Base-by-base conservation (phyloP, 2,329 filamentous ascomycete species). In the Elsinoe fawcettii region DNA sequence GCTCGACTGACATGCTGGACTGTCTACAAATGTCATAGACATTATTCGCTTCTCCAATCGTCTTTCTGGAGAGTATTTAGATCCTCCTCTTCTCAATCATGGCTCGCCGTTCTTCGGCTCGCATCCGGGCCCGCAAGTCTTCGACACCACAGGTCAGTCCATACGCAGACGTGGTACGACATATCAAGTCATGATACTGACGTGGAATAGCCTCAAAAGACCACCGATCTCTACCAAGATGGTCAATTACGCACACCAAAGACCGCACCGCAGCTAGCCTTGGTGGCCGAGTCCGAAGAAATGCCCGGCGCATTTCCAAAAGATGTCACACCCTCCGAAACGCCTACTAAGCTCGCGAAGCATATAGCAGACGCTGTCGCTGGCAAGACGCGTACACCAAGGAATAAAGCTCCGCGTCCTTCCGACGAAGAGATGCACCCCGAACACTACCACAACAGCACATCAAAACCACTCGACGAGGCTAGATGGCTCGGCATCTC, bases 371-470 rank as follows among this genome's bases (percentile, higher is more conserved):
- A 56, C 23, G 53, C 53, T 12, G 53, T 59, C 49, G 47, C 53
- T 25, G 53, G 58, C 32, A 61, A 67, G 56, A 44, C 64, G 57
- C 67, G 86, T 57, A 77, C 87, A 1, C 90, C 90, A 4, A 78
- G 77, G 39, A 81, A 82, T 37, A 80, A 79, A 12, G 83, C 83
- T 3, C 79, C 83, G 5, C 86, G 87, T 73, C 87, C 89, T 22
- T 76, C 86, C 49, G 79, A 80, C 62, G 83, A 85, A 59, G 90
- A 96, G 70, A 96, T 96, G 91, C 91, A 96, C 69, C 92, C 92
- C 7, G 88, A 87, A 74, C 88, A 87, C 68, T 82, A 83, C 58
- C 89, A 93, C 58, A 79, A 82, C 56, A 85, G 79, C 62, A 91
- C 87, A 20, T 86, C 84, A 60, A 88, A 87, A 56, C 77, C 88